phyloP scores from a whole-genome alignment of 345 rosid genomes.

The Brassica rapa region DNA sequence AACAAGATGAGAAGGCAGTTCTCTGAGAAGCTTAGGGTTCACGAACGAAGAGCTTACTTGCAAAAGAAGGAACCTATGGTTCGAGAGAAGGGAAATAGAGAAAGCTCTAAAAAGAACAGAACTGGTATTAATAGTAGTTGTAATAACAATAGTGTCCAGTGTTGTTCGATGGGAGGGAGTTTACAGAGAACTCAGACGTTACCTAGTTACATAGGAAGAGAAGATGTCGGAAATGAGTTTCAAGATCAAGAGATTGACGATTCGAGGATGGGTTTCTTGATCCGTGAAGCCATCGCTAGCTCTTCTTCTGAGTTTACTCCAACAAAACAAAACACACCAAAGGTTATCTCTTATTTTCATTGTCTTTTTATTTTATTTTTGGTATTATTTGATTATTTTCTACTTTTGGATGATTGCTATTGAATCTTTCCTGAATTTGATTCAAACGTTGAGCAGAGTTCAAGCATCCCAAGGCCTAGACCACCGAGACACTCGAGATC shows the following conservation, averaged over 20 bases:
- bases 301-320: conserved; percentile 34
- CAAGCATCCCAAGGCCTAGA: conserved; percentile 41
- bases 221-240: conserved; percentile 39
- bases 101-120: conserved; percentile 23
- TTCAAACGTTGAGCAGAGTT: conserved; percentile 21
- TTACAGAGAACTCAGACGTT: conserved; percentile 58
- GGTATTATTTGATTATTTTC: neutral
- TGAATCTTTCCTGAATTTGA: no score
- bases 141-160: conserved; percentile 6
- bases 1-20: conserved; percentile 45
- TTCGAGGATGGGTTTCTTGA: conserved; percentile 60
- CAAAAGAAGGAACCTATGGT: conserved; percentile 25
- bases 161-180: conserved; percentile 31
- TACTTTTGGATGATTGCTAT: neutral
- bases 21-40: conserved; percentile 45
- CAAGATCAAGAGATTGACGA: conserved; percentile 51
- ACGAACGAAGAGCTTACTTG: conserved; percentile 39
- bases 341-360: conserved; percentile 10
- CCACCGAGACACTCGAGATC: conserved; percentile 51
- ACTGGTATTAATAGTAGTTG: neutral
- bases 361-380: neutral
- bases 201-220: conserved; percentile 48
- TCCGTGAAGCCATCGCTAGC: conserved; percentile 46
- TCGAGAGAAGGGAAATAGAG: conserved; percentile 30
- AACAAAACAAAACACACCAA: conserved; percentile 29